Base-by-base conservation (phyloP, 2,329 filamentous ascomycete species). In the Penicillium sp. region DNA sequence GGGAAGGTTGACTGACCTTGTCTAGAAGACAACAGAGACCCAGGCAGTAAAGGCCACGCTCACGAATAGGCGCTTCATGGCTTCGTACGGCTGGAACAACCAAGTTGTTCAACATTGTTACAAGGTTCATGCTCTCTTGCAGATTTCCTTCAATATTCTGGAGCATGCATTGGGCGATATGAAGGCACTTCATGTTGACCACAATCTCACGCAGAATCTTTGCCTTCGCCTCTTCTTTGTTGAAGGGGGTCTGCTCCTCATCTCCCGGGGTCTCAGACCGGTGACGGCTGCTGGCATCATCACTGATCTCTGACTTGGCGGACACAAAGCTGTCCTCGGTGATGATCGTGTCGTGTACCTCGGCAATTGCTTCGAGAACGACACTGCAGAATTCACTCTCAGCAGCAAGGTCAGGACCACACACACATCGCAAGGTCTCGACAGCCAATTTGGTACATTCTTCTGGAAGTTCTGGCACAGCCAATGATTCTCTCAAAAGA, bases 161-260 rank as follows among this genome's bases (percentile, higher is more conserved):
- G 35, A 98, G 75, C 85, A 96, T 95, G 71, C 88, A 96, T 64
- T 95, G 87, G 16, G 93, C 89, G 51, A 98, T 95, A 59, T 95
- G 85, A 45, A 98, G 74, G 63, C 92, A 96, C 68, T 96, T 96
- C 79, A 95, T 89, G 70, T 96, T 96, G 62, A 96, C 84, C 71
- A 95, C 81, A 58, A 95, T 92, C 66, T 95, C 88, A 49, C 79
- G 82, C 50, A 95, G 51, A 15, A 68, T 52, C 50, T 68, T 79
- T 1, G 85, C 86, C 67, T 89, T 93, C 31, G 73, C 72, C 49
- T 79, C 75, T 35, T 78, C 74, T 32, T 69, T 68, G 44, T 69
- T 67, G 37, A 68, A 68, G 3, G 65, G 64, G 2, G 76, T 74
- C 50, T 78, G 74, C 7, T 78, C 83, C 39, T 83, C 79, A 31